Conservation (phyloP, 257 asterid genomes). For the Lithospermum erythrorhizon region DNA sequence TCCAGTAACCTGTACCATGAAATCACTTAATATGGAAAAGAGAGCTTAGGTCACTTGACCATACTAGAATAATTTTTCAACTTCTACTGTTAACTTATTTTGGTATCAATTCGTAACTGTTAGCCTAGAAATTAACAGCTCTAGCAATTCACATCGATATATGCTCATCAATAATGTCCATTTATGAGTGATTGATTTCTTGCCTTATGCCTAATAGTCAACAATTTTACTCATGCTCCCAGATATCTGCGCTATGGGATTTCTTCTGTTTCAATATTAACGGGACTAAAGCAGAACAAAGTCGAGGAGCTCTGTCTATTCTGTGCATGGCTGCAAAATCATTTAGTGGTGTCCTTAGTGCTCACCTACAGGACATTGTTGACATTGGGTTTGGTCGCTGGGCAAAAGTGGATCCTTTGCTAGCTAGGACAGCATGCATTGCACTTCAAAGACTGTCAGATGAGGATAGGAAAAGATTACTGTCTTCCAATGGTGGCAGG, state of each 20-base stretch:
- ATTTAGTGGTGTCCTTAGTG: slow-evolving; percentile 60
- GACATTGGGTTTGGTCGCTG: slow-evolving; percentile 98
- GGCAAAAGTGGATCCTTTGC: slow-evolving; percentile 91
- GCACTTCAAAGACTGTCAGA: slow-evolving; percentile 80
- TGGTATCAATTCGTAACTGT: not conserved
- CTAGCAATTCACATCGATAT: not conserved
- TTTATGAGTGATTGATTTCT: not conserved
- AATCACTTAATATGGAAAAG: not conserved
- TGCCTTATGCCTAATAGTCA: slow-evolving; percentile 1
- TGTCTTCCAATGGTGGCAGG: slow-evolving; percentile 58
- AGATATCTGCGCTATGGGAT: slow-evolving; percentile 96
- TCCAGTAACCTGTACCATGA: too few relatives aligned
- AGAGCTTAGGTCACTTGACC: not conserved
- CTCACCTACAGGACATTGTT: slow-evolving; percentile 83
- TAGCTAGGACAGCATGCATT: slow-evolving; percentile 86
- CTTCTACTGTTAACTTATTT: not conserved
- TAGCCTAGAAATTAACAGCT: not conserved
- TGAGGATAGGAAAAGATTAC: slow-evolving; percentile 71
- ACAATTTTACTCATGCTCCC: slow-evolving; percentile 17
- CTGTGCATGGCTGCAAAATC: slow-evolving; percentile 91
- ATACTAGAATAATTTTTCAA: not conserved
- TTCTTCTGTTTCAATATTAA: slow-evolving; percentile 83
- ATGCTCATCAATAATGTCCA: not conserved
- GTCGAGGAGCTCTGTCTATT: slow-evolving; percentile 91
- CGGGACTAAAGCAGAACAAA: slow-evolving; percentile 89